Evolutionary conservation across 495 filamentous ascomycete genomes (phyloP), one percentile per base, ranked within the genome.

Genomic region (Geoglossum glabrum): DNA sequence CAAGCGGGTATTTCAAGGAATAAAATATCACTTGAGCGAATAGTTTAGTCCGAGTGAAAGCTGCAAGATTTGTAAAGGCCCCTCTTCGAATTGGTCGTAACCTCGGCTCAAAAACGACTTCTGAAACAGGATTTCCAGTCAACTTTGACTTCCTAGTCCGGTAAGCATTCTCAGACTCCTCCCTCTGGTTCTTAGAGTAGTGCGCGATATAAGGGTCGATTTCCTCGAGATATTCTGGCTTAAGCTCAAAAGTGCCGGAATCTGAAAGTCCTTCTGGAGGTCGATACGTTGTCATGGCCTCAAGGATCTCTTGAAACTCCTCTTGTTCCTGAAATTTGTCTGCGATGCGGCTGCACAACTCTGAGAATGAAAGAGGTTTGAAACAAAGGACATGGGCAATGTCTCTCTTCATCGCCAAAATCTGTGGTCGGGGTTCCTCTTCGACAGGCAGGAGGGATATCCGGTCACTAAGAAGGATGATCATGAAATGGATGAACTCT

Each of bases 371-470:
- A 33, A 97, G 74, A 0, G 93, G 90, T 68, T 88, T 90, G 75
- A 96, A 97, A 73, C 90, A 97, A 27, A 99, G 75, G 19, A 89
- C 84, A 65, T 99, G 93, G 8, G 84, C 85, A 63, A 99, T 85
- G 64, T 97, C 93, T 30, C 87, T 79, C 54, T 82, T 82, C 67
- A 96, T 85, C 17, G 82, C 82, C 52, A 83, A 76, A 21, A 81
- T 69, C 33, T 83, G 80, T 17, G 84, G 73, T 51, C 76, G 73
- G 13, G 75, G 71, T 56, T 83, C 82, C 52, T 87, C 82, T 56
- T 83, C 79, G 33, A 74, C 73, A 17, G 82, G 81, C 9, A 86
- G 80, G 54, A 99, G 77, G 0, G 83, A 83, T 21, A 82, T 85
- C 13, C 92, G 79, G 65, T 99, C 92, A 57, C 87, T 94, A 54